Conservation (phyloP, 352 stramenopile genomes). For the Phytophthora boehmeriae region DNA sequence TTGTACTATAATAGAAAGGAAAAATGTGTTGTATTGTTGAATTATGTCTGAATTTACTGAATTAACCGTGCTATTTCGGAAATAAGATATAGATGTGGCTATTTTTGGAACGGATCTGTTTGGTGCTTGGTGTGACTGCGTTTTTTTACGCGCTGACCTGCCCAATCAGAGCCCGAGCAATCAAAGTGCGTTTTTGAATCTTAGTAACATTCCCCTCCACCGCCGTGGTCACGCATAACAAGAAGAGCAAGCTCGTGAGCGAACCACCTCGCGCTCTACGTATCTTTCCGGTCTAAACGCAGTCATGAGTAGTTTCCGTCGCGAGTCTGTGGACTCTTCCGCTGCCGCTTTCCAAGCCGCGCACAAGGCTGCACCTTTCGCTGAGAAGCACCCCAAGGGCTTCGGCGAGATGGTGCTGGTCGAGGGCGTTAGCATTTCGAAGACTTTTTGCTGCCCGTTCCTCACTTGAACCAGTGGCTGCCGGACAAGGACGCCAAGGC, state of each 20-base stretch:
- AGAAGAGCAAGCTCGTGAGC: conserved; percentile 24
- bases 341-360: conserved; percentile 41
- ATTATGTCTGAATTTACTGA: too few relatives aligned
- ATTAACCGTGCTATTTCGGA: too few relatives aligned
- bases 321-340: conserved; percentile 33
- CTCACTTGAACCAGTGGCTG: conserved; percentile 74
- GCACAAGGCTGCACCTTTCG: conserved; percentile 75
- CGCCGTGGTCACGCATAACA: conserved; percentile 22
- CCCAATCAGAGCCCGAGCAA: conserved; percentile 28
- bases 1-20: too few relatives aligned
- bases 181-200: conserved; percentile 28
- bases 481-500: conserved; percentile 56
- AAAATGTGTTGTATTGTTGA: too few relatives aligned
- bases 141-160: conserved; percentile 19
- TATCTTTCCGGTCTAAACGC: conserved; percentile 1
- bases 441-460: conserved; percentile 78
- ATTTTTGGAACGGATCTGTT: too few relatives aligned
- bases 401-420: conserved; percentile 84
- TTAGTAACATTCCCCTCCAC: conserved; percentile 28
- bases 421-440: conserved; percentile 64
- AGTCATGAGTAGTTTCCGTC: conserved; percentile 23
- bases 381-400: conserved; percentile 79
- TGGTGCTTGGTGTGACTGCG: conserved; percentile 37
- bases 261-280: conserved; percentile 6
- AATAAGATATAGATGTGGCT: too few relatives aligned